Base-by-base conservation (phyloP, 192 early-diverging fungal genomes). In the Chytriomyces sp. region DNA sequence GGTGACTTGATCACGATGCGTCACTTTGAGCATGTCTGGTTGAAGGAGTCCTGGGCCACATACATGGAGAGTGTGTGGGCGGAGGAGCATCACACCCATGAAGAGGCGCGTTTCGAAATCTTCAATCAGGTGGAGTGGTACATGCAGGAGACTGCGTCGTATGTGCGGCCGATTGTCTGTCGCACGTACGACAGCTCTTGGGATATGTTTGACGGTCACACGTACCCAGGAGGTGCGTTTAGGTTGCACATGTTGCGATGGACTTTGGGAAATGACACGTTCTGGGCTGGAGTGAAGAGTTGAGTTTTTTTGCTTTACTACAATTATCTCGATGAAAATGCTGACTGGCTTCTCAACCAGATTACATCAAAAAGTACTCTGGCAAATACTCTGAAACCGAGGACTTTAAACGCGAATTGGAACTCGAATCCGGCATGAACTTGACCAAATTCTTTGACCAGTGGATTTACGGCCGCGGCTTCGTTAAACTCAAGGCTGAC, bases 401-500 rank as follows among this genome's bases (percentile, higher is more conserved):
- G 24, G 85, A 87, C 72, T 98, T 83, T 83, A 93, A 77, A 81
- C 89, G 70, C 80, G 88, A 64, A 91, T 91, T 83, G 89, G 94
- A 71, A 91, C 49, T 91, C 74, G 91, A 94, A 47, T 93, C 93
- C 75, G 93, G 94, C 43, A 81, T 94, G 5, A 94, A 93, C 72
- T 77, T 91, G 13, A 89, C 91, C 79, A 81, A 79, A 45, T 97
- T 98, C 75, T 87, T 91, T 45, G 92, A 94, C 20, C 95, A 98
- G 81, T 98, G 96, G 96, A 86, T 98, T 24, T 93, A 91, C 75
- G 92, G 91, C 35, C 91, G 89, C n/a, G 96, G 96, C 7, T 95
- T 91, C 73, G 94, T 95, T 5, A 91, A 92, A 69, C 90, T 98
- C 72, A 86, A 89, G 78, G 91, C 95, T 59, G 75, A 69, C 11